Evolutionary conservation across 2,329 filamentous ascomycete genomes (phyloP), one percentile per base, ranked within the genome.

Genomic region (Paecilomyces fulvus): DNA sequence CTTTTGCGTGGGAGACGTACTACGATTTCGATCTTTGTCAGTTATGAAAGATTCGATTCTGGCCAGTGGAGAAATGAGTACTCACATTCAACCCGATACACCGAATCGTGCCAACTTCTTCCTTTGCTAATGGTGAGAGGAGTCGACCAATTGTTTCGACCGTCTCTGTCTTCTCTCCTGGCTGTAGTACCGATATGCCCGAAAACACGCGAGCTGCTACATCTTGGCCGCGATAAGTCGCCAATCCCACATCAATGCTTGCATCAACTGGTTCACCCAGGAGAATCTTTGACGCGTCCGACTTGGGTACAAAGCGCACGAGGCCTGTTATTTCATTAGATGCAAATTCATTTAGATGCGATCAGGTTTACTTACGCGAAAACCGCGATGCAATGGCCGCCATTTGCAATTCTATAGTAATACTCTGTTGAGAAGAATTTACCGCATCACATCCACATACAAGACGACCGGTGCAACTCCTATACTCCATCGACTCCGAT

Each of bases 11-110:
- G 20, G 75, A 74, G 51, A 69, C 72, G 65, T 81, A 80, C 76
- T 78, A 33, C 56, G 0, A 6, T 28, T 25, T 25, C 10, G 30
- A 17, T 14, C 21, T 30, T 43, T 12, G 37, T 55, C 2, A 30
- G 8, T 33, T 2, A 20, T 50, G 25, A 20, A 20, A 1, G 3
- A 14, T 3, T 30, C 3, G 3, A 17, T 1, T 14, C 6, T 49
- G 25, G 4, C 12, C n/a, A 12, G 17, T 58, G 30, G 21, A 14
- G 12, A 23, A 11, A 64, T 28, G 25, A 3, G 3, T 21, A 21
- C 70, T 59, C 64, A 77, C 77, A 59, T 85, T 84, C 59, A 85
- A 62, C 0, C 82, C 82, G 59, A 85, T 80, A 62, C 82, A 83
- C 50, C 81, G 75, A 53, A 85, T 82, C 0, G 80, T 79, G 23